Conservation (phyloP, 2,329 filamentous ascomycete genomes). For the Fusarium equiseti region DNA sequence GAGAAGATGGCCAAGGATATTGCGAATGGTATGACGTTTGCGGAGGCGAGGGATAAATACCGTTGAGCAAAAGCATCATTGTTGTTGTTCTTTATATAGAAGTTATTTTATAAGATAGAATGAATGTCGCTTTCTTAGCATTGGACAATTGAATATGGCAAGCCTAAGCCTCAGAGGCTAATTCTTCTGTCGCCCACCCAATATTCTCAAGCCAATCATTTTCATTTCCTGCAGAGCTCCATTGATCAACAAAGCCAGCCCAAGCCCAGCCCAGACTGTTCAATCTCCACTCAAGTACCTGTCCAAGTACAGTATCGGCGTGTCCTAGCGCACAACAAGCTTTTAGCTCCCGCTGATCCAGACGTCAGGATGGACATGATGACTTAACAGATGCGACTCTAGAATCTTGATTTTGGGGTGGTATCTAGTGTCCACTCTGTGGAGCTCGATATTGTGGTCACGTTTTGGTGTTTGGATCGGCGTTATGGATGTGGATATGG, state of each 20-base stretch:
- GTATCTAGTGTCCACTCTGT: not conserved
- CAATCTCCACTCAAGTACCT: not conserved
- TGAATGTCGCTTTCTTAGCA: too few relatives aligned
- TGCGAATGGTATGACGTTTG: not conserved
- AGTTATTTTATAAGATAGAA: too few relatives aligned
- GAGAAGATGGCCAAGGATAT: constrained; percentile 22
- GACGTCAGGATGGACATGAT: constrained; percentile 6
- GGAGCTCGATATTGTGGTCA: not conserved
- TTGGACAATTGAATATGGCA: too few relatives aligned
- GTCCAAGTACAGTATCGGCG: not conserved
- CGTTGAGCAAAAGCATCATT: not conserved
- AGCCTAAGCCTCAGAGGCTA: too few relatives aligned
- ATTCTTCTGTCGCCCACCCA: too few relatives aligned
- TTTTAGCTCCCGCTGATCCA: constrained; percentile 14
- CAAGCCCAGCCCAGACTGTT: not conserved
- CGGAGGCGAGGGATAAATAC: not conserved
- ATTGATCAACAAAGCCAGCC: not conserved
- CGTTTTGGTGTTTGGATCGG: not conserved
- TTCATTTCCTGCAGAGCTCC: not conserved
- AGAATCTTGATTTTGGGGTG: constrained; percentile 1
- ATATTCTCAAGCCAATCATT: too few relatives aligned
- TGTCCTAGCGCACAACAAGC: not conserved
- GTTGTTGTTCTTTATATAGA: not conserved
- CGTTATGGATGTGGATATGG: not conserved
- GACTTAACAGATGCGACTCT: not conserved